These are phyloP conservation scores for Penicillium sclerotiorum DNA, from an alignment of 2,329 filamentous ascomycete species.

Conservation along the genomic window DNA sequence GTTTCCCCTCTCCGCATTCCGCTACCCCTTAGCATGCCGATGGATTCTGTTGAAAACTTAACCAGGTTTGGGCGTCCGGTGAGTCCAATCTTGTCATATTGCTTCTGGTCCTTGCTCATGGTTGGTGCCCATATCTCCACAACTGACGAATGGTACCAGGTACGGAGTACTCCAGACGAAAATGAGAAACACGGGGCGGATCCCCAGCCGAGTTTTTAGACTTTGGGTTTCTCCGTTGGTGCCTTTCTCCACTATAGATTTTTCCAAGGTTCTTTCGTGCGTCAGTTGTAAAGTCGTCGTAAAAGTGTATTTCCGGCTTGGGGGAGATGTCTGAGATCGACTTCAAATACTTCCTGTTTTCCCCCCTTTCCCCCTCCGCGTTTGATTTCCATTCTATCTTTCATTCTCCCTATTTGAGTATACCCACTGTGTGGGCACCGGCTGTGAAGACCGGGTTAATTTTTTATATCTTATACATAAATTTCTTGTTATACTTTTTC, in stretches of 20 bases:
- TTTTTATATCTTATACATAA: neutral
- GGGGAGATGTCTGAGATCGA: constrained; percentile 12
- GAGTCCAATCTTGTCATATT: constrained; percentile 2
- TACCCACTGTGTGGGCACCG: constrained; percentile 3
- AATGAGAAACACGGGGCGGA: constrained; percentile 8
- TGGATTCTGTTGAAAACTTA: constrained; percentile 11
- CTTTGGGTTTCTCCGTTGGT: constrained; percentile 14
- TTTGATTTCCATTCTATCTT: neutral
- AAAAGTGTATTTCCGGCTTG: constrained; percentile 17
- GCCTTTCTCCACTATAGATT: constrained; percentile 7
- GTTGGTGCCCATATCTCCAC: constrained; percentile 11
- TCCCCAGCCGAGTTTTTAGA: constrained; percentile 11
- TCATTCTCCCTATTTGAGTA: constrained; percentile 1
- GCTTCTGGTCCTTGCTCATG: constrained; percentile 5
- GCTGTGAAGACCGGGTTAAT: neutral
- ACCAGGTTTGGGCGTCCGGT: constrained; percentile 17
- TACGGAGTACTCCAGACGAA: constrained; percentile 12
- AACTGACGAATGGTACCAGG: constrained; percentile 4
- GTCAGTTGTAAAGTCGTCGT: constrained; percentile 10
- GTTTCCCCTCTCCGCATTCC: constrained; percentile 18
- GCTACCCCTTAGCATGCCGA: constrained; percentile 2
- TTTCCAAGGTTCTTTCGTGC: neutral
- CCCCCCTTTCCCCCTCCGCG: constrained; percentile 7
- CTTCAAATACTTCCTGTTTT: constrained; percentile 23
- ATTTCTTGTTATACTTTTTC: neutral